These are phyloP conservation scores for Aspergillus hancockii DNA, from an alignment of 495 filamentous ascomycete species.

Conservation along the genomic window DNA sequence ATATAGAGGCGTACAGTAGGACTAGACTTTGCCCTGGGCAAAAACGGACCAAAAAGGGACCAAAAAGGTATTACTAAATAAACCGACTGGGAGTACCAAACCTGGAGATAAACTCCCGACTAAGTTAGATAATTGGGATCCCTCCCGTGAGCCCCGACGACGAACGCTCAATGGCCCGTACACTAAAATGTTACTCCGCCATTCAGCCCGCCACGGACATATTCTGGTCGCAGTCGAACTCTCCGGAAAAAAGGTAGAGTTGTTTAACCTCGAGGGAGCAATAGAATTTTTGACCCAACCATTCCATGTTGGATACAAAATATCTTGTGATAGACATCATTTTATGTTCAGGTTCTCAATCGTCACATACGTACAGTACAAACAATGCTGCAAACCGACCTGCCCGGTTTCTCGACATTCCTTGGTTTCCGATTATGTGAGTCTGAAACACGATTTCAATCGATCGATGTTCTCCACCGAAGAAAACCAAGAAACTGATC, in stretches of 20 bases:
- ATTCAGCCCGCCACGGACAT: conserved; percentile 19
- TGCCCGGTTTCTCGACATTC: not conserved
- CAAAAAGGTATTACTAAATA: too few species aligned
- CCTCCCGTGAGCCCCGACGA: not conserved
- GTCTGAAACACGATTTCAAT: not conserved
- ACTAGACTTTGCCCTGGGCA: too few species aligned
- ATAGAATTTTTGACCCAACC: not conserved
- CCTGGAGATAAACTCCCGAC: conserved; percentile 3
- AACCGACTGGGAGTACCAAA: too few species aligned
- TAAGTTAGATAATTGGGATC: not conserved
- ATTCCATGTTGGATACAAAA: not conserved
- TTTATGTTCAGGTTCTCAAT: too few species aligned
- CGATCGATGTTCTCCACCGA: not conserved
- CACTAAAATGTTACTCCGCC: conserved; percentile 12
- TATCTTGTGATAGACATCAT: not conserved
- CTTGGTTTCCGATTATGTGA: not conserved
- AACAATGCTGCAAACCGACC: not conserved
- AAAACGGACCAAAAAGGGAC: too few species aligned
- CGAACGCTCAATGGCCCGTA: conserved; percentile 7
- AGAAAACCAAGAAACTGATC: conserved; percentile 4
- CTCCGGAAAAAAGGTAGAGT: conserved; percentile 12
- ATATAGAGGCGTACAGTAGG: too few species aligned
- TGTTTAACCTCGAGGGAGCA: too few species aligned
- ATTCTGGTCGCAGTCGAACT: conserved; percentile 12
- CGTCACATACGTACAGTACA: too few species aligned